phyloP scores from a whole-genome alignment of 164 flowering plant genomes.

The Chloranthus sessilifolius region DNA sequence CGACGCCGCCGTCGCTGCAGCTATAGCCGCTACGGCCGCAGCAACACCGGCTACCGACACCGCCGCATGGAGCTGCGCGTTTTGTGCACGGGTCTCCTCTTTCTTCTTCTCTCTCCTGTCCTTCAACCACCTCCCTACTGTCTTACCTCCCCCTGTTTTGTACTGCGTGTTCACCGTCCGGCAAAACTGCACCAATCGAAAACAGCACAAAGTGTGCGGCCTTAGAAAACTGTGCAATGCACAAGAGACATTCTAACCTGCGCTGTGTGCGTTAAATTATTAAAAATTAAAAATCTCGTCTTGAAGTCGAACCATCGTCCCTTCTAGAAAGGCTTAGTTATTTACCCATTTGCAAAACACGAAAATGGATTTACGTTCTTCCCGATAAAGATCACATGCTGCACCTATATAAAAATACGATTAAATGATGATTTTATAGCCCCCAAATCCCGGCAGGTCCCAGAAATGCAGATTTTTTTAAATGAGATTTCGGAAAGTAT shows the following conservation, averaged over 20 bases:
- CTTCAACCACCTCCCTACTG: conserved; percentile 96
- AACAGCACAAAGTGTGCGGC: not conserved
- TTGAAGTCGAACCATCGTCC: too few relatives aligned
- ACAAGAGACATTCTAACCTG: not conserved
- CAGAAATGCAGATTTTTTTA: too few relatives aligned
- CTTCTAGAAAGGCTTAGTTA: too few relatives aligned
- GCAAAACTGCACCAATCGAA: conserved; percentile 32
- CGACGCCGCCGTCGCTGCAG: conserved; percentile 84
- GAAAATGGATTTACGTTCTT: too few relatives aligned
- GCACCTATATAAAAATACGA: too few relatives aligned
- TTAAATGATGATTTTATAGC: too few relatives aligned
- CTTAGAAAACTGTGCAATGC: not conserved
- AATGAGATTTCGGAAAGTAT: too few relatives aligned
- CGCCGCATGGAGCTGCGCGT: conserved; percentile 93
- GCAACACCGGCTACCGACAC: conserved; percentile 95
- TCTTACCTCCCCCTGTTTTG: conserved; percentile 59
- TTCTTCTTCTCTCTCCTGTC: conserved; percentile 91
- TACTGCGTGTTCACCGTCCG: conserved; percentile 34
- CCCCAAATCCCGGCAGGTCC: too few relatives aligned
- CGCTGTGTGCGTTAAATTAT: too few relatives aligned
- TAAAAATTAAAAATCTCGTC: too few relatives aligned
- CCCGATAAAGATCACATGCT: too few relatives aligned
- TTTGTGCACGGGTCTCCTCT: conserved; percentile 83
- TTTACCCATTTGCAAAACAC: too few relatives aligned
- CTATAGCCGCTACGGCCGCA: conserved; percentile 86